These are phyloP conservation scores for Arxiozyma telluris DNA, from an alignment of 1,139 yeast genomes.

Conservation along the genomic window DNA sequence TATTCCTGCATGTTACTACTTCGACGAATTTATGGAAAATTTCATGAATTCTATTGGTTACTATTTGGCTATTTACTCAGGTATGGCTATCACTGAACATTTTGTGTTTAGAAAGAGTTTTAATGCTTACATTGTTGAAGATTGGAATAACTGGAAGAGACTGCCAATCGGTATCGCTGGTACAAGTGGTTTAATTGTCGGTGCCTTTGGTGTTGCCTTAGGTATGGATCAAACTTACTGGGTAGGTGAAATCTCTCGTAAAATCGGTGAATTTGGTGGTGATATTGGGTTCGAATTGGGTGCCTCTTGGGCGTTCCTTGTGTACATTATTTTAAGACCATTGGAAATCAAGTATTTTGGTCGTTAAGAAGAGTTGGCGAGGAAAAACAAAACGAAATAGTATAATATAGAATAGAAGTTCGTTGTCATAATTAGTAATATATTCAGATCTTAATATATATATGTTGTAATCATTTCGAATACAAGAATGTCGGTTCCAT, in stretches of 20 bases:
- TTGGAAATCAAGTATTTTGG: constrained; percentile 53
- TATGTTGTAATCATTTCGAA: not conserved
- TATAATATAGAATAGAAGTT: constrained; percentile 25
- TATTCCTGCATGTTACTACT: constrained; percentile 76
- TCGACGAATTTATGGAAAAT: constrained; percentile 63
- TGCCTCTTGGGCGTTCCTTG: constrained; percentile 58
- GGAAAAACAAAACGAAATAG: not conserved
- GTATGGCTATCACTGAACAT: constrained; percentile 68
- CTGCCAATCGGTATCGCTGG: constrained; percentile 78
- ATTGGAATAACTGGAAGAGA: constrained; percentile 45
- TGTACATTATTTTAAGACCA: constrained; percentile 53
- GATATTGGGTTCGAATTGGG: constrained; percentile 85
- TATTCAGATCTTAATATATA: not conserved
- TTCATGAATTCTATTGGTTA: constrained; percentile 88
- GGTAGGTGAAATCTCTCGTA: constrained; percentile 53
- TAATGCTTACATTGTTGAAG: constrained; percentile 52
- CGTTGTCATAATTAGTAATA: not conserved
- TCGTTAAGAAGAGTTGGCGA: constrained; percentile 29
- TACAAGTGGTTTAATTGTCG: constrained; percentile 65
- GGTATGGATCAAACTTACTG: constrained; percentile 89
- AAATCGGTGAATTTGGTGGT: constrained; percentile 65
- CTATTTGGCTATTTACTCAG: constrained; percentile 79
- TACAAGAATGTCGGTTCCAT: not conserved
- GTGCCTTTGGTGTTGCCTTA: constrained; percentile 74
- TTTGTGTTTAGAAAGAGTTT: constrained; percentile 61